Evolutionary conservation across 495 filamentous ascomycete species (phyloP).

Genomic region (Annulohypoxylon stygium): DNA sequence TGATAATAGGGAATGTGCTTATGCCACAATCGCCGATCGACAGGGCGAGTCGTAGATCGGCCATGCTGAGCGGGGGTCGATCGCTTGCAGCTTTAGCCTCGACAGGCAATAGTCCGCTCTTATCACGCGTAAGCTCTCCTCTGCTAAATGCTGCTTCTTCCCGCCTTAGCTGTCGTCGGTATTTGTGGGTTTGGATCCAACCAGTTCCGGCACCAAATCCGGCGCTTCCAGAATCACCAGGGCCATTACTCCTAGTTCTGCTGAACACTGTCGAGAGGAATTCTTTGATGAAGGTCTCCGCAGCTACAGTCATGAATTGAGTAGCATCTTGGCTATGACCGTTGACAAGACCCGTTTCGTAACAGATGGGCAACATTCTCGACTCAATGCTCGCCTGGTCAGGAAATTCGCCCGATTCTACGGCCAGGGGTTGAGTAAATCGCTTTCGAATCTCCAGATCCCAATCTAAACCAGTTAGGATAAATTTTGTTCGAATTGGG

Average conservation of each 20-base stretch:
- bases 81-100: conserved; percentile 77
- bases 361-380: conserved; percentile 94
- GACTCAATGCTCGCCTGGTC: conserved; percentile 80
- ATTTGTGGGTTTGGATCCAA: conserved; percentile 84
- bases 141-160: conserved; percentile 77
- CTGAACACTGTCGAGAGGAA: conserved; percentile 82
- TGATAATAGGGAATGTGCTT: conserved; percentile 80
- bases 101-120: conserved; percentile 80
- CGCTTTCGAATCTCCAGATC: conserved; percentile 94
- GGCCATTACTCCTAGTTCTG: conserved; percentile 83
- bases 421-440: conserved; percentile 85
- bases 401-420: conserved; percentile 94
- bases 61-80: conserved; percentile 77
- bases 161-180: conserved; percentile 75
- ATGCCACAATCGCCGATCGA: conserved; percentile 79
- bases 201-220: conserved; percentile 72
- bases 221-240: conserved; percentile 66
- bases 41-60: conserved; percentile 81
- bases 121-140: conserved; percentile 74
- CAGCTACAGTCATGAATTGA: conserved; percentile 88
- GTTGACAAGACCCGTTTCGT: conserved; percentile 85
- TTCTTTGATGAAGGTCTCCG: conserved; percentile 93
- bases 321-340: conserved; percentile 79
- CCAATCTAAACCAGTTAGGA: conserved; percentile 69
- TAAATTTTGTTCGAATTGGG: not conserved